phyloP scores from a whole-genome alignment of 805 yeast genomes.

The Yamadazyma takamatsuzukensis region DNA sequence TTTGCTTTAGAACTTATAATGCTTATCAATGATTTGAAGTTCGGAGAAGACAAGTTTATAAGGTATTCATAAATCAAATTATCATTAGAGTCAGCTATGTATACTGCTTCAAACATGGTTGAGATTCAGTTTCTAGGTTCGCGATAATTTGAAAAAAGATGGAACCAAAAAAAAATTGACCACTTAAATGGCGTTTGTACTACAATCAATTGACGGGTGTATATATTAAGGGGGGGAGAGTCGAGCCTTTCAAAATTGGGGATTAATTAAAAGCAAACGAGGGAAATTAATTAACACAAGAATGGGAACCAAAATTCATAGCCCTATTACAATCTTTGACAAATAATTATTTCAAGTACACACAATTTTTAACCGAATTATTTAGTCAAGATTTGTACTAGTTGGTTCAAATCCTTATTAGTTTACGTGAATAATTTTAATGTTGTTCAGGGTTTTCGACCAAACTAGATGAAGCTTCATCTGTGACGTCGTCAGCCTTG shows the following conservation, averaged over 20 bases:
- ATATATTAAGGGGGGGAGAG: slow-evolving; percentile 9
- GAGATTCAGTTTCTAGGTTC: no score
- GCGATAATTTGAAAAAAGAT: no score
- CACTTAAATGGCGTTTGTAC: not conserved
- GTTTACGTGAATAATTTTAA: not conserved
- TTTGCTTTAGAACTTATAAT: slow-evolving; percentile 5
- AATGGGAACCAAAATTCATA: no score
- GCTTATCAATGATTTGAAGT: slow-evolving; percentile 23
- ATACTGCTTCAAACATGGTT: slow-evolving; percentile 42
- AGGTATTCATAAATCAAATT: slow-evolving; percentile 36
- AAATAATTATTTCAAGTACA: slow-evolving; percentile 9
- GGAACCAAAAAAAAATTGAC: no score
- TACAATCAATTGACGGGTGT: not conserved
- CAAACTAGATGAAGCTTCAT: slow-evolving; percentile 7
- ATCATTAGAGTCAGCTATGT: slow-evolving; percentile 34
- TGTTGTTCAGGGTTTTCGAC: slow-evolving; percentile 5
- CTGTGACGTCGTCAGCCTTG: slow-evolving; percentile 20
- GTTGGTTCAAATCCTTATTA: no score
- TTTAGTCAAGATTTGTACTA: not conserved
- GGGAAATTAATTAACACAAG: not conserved
- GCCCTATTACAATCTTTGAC: no score
- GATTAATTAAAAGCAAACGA: slow-evolving; percentile 4
- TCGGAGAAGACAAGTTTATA: slow-evolving; percentile 27
- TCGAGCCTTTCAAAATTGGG: slow-evolving; percentile 10
- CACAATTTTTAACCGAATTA: slow-evolving; percentile 1